These are phyloP conservation scores for Pseudogymnoascus sp. DNA, from an alignment of 2,329 filamentous ascomycete genomes.

Conservation along the genomic window DNA sequence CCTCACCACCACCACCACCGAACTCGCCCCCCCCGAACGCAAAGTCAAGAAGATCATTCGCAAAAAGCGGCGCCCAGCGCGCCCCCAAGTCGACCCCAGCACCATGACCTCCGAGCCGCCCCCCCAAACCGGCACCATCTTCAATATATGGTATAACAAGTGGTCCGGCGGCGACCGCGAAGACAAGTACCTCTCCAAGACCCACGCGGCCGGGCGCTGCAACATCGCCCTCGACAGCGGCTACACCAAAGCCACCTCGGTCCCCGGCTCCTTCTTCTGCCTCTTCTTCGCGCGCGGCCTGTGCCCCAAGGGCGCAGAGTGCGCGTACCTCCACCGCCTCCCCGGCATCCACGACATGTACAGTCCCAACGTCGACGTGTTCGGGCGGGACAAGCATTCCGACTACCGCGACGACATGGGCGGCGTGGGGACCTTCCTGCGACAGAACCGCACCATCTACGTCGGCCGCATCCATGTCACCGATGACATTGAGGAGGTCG, in stretches of 20 bases:
- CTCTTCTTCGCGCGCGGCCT: conserved; percentile 79
- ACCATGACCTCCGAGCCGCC: conserved; percentile 77
- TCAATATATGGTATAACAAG: conserved; percentile 99
- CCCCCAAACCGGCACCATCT: conserved; percentile 87
- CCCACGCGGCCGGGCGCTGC: conserved; percentile 75
- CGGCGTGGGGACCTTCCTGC: conserved; percentile 86
- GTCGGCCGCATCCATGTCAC: conserved; percentile 90
- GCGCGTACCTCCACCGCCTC: conserved; percentile 85
- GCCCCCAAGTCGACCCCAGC: conserved; percentile 81
- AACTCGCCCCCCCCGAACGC: conserved; percentile 24
- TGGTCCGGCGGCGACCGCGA: conserved; percentile 94
- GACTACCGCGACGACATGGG: conserved; percentile 98
- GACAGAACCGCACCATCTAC: conserved; percentile 90
- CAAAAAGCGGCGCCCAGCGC: conserved; percentile 81
- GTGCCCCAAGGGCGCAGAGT: conserved; percentile 83
- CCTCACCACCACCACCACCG: conserved; percentile 24
- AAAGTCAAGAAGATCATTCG: conserved; percentile 89
- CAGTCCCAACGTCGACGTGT: conserved; percentile 91
- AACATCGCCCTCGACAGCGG: conserved; percentile 74
- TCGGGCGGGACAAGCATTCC: conserved; percentile 83
- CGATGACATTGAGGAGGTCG: conserved; percentile 94
- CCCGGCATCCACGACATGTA: conserved; percentile 84
- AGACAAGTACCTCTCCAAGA: conserved; percentile 80
- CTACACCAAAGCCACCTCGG: conserved; percentile 69
- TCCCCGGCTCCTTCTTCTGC: conserved; percentile 82